phyloP scores from a whole-genome alignment of 75 land plant genomes.

The Chamaecyparis obtusa region DNA sequence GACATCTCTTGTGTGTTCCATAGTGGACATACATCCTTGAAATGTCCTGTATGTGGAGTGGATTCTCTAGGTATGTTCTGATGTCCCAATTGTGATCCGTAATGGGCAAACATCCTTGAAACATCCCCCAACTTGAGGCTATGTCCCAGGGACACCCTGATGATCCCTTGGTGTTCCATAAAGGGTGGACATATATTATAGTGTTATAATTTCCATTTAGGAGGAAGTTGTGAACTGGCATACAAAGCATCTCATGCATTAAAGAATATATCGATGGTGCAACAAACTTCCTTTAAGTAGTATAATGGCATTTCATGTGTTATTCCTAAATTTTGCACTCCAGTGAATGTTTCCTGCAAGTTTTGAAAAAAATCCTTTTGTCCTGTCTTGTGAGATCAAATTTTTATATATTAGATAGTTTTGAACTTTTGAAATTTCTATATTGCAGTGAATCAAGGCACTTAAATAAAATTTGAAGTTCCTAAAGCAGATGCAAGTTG shows the following conservation, averaged over 20 bases:
- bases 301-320: neutral
- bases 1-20: too few species aligned
- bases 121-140: too few species aligned
- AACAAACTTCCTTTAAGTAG: neutral
- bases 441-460: constrained; percentile 8
- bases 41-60: too few species aligned
- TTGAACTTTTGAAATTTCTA: neutral
- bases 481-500: neutral
- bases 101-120: too few species aligned
- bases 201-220: neutral
- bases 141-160: too few species aligned
- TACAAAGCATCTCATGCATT: neutral
- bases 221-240: neutral
- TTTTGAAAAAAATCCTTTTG: neutral
- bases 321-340: neutral
- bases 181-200: neutral
- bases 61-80: too few species aligned
- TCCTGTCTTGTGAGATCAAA: neutral
- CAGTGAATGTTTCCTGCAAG: neutral
- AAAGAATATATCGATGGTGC: neutral
- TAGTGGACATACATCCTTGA: too few species aligned
- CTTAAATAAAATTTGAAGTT: neutral
- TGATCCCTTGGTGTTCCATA: neutral
- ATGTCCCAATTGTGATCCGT: too few species aligned
- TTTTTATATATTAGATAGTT: neutral